Percentiles rank a stretch among this genome's conserved stretches.
phyloP scores from a whole-genome alignment of 177 flowering plant species.

The Telopea speciosissima region DNA sequence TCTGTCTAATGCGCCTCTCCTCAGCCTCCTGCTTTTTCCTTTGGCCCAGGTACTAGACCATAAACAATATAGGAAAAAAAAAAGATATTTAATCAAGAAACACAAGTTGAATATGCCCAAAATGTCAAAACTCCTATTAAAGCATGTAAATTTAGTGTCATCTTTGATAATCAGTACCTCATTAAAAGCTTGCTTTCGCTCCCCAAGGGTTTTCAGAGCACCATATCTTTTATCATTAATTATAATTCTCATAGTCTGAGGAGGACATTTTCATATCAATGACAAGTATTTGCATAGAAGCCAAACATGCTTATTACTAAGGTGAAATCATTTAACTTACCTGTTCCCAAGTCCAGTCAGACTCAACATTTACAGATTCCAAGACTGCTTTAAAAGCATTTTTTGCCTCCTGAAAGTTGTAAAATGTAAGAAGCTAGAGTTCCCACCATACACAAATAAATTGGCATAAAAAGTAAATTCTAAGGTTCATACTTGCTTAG shows the following conservation, averaged over 20 bases:
- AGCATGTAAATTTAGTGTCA: not conserved
- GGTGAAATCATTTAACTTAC: conserved; percentile 26
- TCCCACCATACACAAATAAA: not conserved
- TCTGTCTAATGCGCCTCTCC: conserved; percentile 77
- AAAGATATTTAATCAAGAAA: not conserved
- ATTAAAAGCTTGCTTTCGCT: conserved; percentile 94
- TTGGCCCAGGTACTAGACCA: conserved; percentile 72
- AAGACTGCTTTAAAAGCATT: conserved; percentile 85
- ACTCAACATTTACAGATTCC: conserved; percentile 83
- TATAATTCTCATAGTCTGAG: conserved; percentile 82
- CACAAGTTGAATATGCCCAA: not conserved
- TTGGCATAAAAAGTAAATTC: not conserved
- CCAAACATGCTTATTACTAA: not conserved
- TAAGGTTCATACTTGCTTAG: conserved; percentile 52
- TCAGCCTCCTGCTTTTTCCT: conserved; percentile 85
- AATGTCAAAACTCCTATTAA: not conserved
- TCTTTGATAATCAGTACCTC: conserved; percentile 47
- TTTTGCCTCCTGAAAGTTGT: conserved; percentile 70
- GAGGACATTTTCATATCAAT: conserved; percentile 11
- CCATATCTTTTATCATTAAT: conserved; percentile 90
- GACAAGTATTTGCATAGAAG: not conserved
- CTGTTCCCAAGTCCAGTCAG: conserved; percentile 99
- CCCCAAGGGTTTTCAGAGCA: conserved; percentile 92
- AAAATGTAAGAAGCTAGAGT: not conserved
- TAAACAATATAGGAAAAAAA: not conserved